Evolutionary conservation across 768 basidiomycete species (phyloP), one percentile per base, ranked within the genome.

Genomic region (Amanita brunnescens): DNA sequence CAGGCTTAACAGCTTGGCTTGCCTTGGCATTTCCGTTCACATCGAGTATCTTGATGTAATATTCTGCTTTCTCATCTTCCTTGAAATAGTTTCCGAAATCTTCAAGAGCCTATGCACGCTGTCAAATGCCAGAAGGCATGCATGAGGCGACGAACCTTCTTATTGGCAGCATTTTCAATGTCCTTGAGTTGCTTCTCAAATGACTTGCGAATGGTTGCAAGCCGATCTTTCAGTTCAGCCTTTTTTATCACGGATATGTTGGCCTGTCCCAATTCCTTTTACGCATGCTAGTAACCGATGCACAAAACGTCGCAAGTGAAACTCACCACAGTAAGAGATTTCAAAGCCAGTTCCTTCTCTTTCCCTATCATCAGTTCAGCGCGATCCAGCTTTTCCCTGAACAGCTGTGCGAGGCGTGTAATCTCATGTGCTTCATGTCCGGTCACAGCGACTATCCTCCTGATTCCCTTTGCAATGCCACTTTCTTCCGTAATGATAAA

Each of bases 401-500:
- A 75, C 14, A 72, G 71, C 47, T 79, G 73, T 4, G 88, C 91
- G 44, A 75, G 62, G 14, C 85, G 81, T 1, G 78, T 82, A 8
- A 86, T 91, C 23, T 87, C 85, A 30, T 86, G 78, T 0, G 96
- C 96, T 64, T 98, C 93, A 56, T 91, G 80, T 14, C 95, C 95
- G 0, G 96, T 98, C 46, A 99, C 84, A 33, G 92, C 96, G 44
- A 88, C 85, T 52, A 99, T 85, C 33, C 96, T 82, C 45, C 96
- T 85, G 56, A 97, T 95, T 35, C 96, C 96, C 72, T 98, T 98
- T 6, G 96, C 96, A 59, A 98, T 98, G 30, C 94, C 94, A 3
- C 89, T 89, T 66, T 98, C 96, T 61, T 98, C 96, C 5, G 80
- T 85, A 55, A 99, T 87, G 24, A 94, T 85, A 64, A 99, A 87